phyloP scores from a whole-genome alignment of 129 eudicot genomes.

The Chrysanthemum makinoi region DNA sequence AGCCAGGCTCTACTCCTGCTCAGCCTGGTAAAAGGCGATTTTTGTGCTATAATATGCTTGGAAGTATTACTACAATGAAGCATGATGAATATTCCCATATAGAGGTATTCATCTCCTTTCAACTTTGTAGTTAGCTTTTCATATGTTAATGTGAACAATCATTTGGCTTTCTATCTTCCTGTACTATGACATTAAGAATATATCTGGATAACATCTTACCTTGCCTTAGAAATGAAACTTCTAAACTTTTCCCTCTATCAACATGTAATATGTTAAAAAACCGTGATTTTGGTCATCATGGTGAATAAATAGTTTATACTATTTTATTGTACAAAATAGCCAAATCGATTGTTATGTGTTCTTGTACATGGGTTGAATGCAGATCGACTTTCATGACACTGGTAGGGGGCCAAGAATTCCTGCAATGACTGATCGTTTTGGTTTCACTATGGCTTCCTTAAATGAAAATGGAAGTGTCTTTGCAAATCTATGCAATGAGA shows the following conservation, averaged over 20 bases:
- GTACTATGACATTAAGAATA: too few species aligned
- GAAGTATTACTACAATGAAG: constrained; percentile 90
- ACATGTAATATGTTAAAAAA: too few species aligned
- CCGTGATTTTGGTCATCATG: background rate
- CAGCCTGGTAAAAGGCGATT: constrained; percentile 86
- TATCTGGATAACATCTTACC: too few species aligned
- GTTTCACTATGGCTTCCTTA: constrained; percentile 93
- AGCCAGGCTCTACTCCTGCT: constrained; percentile 89
- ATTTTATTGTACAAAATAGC: background rate
- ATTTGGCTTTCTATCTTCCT: too few species aligned
- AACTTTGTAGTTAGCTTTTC: background rate
- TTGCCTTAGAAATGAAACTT: too few species aligned
- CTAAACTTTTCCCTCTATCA: too few species aligned
- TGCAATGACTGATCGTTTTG: constrained; percentile 98
- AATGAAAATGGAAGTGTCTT: constrained; percentile 90
- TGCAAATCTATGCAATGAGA: constrained; percentile 86
- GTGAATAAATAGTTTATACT: background rate
- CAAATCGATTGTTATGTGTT: too few species aligned
- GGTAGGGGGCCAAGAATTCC: constrained; percentile 93
- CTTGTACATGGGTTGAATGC: constrained; percentile 30
- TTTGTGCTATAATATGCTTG: constrained; percentile 93
- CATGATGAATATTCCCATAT: constrained; percentile 93
- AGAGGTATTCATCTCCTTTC: constrained; percentile 49
- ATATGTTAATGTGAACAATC: too few species aligned
- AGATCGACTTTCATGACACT: constrained; percentile 98